phyloP scores from a whole-genome alignment of 768 basidiomycete species.

The Trametes gibbosa region DNA sequence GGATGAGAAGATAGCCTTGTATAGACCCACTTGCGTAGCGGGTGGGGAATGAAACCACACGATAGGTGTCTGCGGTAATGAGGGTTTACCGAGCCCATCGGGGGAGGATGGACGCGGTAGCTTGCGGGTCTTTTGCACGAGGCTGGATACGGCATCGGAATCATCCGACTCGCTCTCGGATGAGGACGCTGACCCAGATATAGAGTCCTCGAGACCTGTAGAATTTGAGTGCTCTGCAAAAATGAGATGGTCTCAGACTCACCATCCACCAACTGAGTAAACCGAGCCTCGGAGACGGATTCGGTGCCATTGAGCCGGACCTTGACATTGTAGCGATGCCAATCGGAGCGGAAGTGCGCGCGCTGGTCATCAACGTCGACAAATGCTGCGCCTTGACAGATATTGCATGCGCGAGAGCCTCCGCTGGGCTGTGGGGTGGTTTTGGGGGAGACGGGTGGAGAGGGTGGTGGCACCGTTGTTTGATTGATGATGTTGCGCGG shows the following conservation, averaged over 20 bases:
- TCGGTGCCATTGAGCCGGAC: conserved; percentile 61
- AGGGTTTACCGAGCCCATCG: conserved; percentile 33
- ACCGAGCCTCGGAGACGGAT: conserved; percentile 67
- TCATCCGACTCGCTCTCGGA: conserved; percentile 54
- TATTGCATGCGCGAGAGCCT: conserved; percentile 60
- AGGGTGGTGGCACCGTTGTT: conserved; percentile 25
- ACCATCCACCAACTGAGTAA: conserved; percentile 82
- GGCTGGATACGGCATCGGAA: conserved; percentile 63
- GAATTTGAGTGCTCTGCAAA: neutral
- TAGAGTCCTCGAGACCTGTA: conserved; percentile 76
- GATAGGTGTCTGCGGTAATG: conserved; percentile 60
- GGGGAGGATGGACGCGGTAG: conserved; percentile 46
- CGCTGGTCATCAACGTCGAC: conserved; percentile 78
- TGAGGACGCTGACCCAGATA: conserved; percentile 89
- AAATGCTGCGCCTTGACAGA: conserved; percentile 72
- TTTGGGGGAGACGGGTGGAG: conserved; percentile 31
- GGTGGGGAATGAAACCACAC: conserved; percentile 90
- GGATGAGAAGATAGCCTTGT: conserved; percentile 69
- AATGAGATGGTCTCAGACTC: conserved; percentile 18
- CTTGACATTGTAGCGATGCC: conserved; percentile 98
- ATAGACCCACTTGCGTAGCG: conserved; percentile 87
- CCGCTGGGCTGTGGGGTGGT: conserved; percentile 30
- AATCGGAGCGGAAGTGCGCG: conserved; percentile 87
- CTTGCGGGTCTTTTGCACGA: conserved; percentile 42
- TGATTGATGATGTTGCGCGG: conserved; percentile 59